Percentiles rank a stretch among this genome's conserved stretches.
phyloP scores from a whole-genome alignment of 2,329 filamentous ascomycete genomes.

The Chalaropsis ovoidea region DNA sequence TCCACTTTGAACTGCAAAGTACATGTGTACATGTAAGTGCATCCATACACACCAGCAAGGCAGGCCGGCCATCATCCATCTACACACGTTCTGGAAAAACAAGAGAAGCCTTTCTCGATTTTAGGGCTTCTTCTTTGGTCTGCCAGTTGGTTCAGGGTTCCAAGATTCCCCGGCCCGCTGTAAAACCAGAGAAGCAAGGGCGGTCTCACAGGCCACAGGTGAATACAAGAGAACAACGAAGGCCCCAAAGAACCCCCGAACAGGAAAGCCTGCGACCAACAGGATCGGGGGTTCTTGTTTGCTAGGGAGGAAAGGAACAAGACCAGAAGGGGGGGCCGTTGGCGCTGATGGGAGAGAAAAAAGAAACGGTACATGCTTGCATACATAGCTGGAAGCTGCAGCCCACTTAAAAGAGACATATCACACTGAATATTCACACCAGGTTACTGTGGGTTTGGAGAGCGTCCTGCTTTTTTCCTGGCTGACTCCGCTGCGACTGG shows the following conservation, averaged over 20 bases:
- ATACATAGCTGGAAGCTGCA: not conserved
- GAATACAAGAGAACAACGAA: constrained; percentile 6
- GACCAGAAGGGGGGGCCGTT: not conserved
- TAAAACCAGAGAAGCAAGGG: constrained; percentile 1
- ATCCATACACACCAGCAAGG: not conserved
- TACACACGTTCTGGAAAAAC: constrained; percentile 1
- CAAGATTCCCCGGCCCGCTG: not conserved
- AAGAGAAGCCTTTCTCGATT: not conserved
- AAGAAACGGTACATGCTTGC: not conserved
- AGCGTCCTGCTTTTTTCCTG: not conserved
- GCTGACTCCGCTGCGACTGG: not conserved
- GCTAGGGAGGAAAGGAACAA: not conserved
- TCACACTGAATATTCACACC: not conserved
- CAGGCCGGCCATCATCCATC: not conserved
- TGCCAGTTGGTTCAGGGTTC: not conserved
- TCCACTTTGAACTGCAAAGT: not conserved
- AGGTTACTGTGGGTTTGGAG: not conserved
- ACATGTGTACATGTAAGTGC: not conserved
- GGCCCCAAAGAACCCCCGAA: not conserved
- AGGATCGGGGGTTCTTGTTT: not conserved
- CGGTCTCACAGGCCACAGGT: not conserved
- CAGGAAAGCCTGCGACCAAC: not conserved
- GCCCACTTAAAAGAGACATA: not conserved
- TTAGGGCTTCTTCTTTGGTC: constrained; percentile 5
- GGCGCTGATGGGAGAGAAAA: not conserved